Evolutionary conservation across 2,329 filamentous ascomycete species (phyloP).

Genomic region (Teratosphaeria nubilosa): DNA sequence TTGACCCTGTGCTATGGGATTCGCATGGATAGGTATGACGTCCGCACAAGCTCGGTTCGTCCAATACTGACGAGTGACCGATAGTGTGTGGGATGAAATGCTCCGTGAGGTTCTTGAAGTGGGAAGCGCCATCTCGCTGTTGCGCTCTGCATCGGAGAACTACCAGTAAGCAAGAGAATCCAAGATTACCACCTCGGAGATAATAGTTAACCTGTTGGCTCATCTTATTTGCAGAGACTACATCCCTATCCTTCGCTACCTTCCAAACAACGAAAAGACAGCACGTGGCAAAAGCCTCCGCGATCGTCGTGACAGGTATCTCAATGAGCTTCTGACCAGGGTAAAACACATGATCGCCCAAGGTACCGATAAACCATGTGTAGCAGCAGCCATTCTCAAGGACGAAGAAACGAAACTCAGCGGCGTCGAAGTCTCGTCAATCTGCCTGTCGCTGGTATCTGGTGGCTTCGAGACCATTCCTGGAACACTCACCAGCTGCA

Average conservation of each 20-base stretch:
- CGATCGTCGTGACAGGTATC: constrained; percentile 39
- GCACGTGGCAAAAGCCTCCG: constrained; percentile 37
- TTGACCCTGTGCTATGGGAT: constrained; percentile 47
- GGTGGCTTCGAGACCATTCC: constrained; percentile 48
- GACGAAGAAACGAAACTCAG: constrained; percentile 44
- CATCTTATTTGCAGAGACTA: constrained; percentile 36
- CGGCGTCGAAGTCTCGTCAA: constrained; percentile 44
- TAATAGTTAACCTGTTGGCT: background rate
- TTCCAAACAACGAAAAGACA: constrained; percentile 45
- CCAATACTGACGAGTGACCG: background rate
- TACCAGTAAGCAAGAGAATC: constrained; percentile 12
- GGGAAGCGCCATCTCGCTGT: constrained; percentile 41
- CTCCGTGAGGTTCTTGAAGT: constrained; percentile 45
- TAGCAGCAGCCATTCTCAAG: constrained; percentile 42
- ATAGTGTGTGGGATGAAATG: constrained; percentile 40
- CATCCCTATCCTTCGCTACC: constrained; percentile 39
- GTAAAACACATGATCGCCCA: constrained; percentile 42
- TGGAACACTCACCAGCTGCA: constrained; percentile 42
- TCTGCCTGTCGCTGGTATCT: constrained; percentile 43
- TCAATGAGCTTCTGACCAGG: constrained; percentile 41
- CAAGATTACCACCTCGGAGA: background rate
- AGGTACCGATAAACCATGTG: constrained; percentile 45
- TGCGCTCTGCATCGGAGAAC: constrained; percentile 44
- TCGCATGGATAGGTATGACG: constrained; percentile 35
- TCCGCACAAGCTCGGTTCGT: background rate